Evolutionary conservation across 2,329 filamentous ascomycete genomes (phyloP), one percentile per base, ranked within the genome.

Genomic region (Penicillium oxalicum): DNA sequence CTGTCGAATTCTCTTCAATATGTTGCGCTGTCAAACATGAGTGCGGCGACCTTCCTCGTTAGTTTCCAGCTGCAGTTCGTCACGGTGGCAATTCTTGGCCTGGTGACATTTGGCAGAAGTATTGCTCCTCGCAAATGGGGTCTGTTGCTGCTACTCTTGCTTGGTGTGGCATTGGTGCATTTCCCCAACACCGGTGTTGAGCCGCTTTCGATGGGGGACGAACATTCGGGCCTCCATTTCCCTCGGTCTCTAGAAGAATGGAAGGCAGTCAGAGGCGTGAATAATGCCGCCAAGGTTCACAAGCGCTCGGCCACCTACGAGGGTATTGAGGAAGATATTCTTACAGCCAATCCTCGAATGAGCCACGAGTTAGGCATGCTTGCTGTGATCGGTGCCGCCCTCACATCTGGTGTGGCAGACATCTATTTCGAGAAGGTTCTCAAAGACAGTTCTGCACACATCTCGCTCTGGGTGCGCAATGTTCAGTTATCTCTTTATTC

Each of bases 401-500:
- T 84, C 8, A 79, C 93, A 6, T 95, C 91, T 1, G 90, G 90
- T 2, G 73, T 95, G 42, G 91, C 89, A 0, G 87, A 90, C 0
- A 88, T 74, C 2, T 74, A 72, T 45, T 74, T 76, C 55, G 74
- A 97, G 68, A 96, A 94, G 70, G 83, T 96, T 3, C 76, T 97
- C 47, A 95, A 94, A 67, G 87, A 95, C 56, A 86, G 87, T n/a
- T 78, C 81, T 0, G 78, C 79, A 2, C 79, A 83, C 41, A 84
- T 84, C 5, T 91, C 88, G 0, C 77, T 97, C 11, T 98, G 93
- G 93, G 84, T 93, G 38, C 84, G 93, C 53, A 98, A 97, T 66
- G 86, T 96, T 40, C 93, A 98, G 68, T 75, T 98, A 25, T 91
- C 90, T 0, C 88, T 96, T 64, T 98, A 95, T 73, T 95, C 91